These are phyloP conservation scores for Phytophthora constricta DNA, from an alignment of 352 stramenopile genomes.

Conservation along the genomic window DNA sequence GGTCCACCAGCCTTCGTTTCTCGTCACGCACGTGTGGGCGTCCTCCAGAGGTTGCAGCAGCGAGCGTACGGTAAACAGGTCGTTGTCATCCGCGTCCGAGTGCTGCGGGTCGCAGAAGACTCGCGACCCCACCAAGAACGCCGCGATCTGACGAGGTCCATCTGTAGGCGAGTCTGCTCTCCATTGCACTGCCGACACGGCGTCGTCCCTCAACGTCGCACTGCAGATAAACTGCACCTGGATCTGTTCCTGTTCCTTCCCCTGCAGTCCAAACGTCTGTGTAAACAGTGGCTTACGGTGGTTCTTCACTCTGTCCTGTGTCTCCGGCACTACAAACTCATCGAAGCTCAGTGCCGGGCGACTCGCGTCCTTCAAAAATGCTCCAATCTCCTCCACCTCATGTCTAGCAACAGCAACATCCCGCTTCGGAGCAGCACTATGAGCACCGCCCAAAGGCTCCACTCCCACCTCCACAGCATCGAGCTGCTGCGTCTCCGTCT, in stretches of 20 bases:
- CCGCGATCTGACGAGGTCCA: slow-evolving; percentile 26
- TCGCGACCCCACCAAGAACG: slow-evolving; percentile 69
- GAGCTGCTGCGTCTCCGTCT: not conserved
- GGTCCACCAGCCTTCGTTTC: slow-evolving; percentile 86
- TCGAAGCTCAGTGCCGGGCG: slow-evolving; percentile 42
- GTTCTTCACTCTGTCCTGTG: slow-evolving; percentile 47
- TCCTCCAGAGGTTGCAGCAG: slow-evolving; percentile 61
- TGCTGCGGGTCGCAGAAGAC: slow-evolving; percentile 74
- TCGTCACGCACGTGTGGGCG: slow-evolving; percentile 68
- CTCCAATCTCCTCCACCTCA: slow-evolving; percentile 48
- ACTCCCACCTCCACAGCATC: slow-evolving; percentile 23
- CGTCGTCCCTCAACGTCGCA: slow-evolving; percentile 48
- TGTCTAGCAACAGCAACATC: slow-evolving; percentile 11
- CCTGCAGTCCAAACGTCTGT: slow-evolving; percentile 45
- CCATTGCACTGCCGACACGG: slow-evolving; percentile 57
- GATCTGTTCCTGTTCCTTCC: slow-evolving; percentile 33
- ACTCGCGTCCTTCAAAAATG: slow-evolving; percentile 45
- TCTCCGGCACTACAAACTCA: slow-evolving; percentile 54
- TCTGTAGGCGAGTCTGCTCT: slow-evolving; percentile 5
- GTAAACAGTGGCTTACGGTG: slow-evolving; percentile 68
- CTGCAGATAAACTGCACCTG: slow-evolving; percentile 81
- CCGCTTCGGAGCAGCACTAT: slow-evolving; percentile 3
- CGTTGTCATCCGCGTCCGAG: slow-evolving; percentile 50
- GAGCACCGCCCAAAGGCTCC: slow-evolving; percentile 16
- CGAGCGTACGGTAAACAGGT: slow-evolving; percentile 56